Conservation (phyloP, 1,139 yeast species). For the Debaryomyces sp. region DNA sequence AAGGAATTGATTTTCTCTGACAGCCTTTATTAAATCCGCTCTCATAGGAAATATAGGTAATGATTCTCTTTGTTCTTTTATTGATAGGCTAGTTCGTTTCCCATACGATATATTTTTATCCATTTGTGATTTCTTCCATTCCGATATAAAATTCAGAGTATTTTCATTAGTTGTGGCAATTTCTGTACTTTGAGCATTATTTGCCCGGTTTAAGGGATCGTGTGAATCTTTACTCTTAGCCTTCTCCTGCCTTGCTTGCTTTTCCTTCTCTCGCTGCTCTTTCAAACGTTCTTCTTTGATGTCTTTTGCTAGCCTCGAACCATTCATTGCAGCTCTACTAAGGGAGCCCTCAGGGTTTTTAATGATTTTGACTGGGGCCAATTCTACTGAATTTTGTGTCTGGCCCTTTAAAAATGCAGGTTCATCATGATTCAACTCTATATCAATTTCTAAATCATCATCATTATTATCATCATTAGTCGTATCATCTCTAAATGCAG, state of each 20-base stretch:
- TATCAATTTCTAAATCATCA: slow-evolving; percentile 63
- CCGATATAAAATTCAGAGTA: slow-evolving; percentile 30
- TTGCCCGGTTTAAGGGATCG: slow-evolving; percentile 42
- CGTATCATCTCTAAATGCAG: slow-evolving; percentile 23
- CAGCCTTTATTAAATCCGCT: slow-evolving; percentile 55
- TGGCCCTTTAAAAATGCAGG: slow-evolving; percentile 76
- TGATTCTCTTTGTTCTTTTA: slow-evolving; percentile 66
- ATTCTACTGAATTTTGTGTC: slow-evolving; percentile 40
- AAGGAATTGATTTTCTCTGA: slow-evolving; percentile 48
- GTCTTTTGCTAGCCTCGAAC: slow-evolving; percentile 70
- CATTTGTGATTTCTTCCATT: slow-evolving; percentile 54
- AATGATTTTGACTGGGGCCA: slow-evolving; percentile 58
- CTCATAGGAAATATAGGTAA: slow-evolving; percentile 77
- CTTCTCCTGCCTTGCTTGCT: slow-evolving; percentile 27
- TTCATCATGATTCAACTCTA: slow-evolving; percentile 68
- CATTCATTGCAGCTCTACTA: slow-evolving; percentile 73
- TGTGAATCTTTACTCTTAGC: slow-evolving; percentile 27
- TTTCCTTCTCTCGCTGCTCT: slow-evolving; percentile 51
- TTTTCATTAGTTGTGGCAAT: slow-evolving; percentile 10
- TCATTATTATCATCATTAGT: slow-evolving; percentile 25
- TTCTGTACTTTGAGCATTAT: slow-evolving; percentile 9
- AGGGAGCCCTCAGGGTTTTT: slow-evolving; percentile 81
- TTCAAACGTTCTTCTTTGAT: slow-evolving; percentile 60
- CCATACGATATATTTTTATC: slow-evolving; percentile 52
- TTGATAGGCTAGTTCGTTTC: slow-evolving; percentile 51